A percentile compares a stretch with the other conserved stretches of the same genome.
Evolutionary conservation across 108 stramenopile species (phyloP).

Genomic region (Nitzschia inconspicua): DNA sequence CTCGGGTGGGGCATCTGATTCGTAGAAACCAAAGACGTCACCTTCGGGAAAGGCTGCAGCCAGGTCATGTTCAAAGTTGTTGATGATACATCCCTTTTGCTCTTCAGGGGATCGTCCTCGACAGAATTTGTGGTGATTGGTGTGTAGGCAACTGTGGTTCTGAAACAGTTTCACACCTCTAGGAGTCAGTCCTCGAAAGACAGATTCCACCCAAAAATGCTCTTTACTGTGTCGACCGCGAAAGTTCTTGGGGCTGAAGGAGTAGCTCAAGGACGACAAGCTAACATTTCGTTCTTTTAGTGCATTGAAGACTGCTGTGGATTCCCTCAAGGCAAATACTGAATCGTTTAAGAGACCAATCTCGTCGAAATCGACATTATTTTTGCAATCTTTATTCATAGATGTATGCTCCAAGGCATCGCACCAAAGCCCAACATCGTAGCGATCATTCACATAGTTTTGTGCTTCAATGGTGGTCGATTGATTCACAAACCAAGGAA

Average conservation of each 20-base stretch:
- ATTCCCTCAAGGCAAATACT: conserved; percentile 9
- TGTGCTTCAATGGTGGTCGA: not conserved
- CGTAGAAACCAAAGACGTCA: conserved; percentile 1
- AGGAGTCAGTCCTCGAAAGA: conserved; percentile 1
- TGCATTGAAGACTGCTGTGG: conserved; percentile 5
- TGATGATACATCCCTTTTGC: conserved; percentile 4
- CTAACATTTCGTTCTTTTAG: not conserved
- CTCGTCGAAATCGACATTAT: not conserved
- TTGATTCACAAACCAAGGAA: not conserved
- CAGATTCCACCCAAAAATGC: conserved; percentile 14
- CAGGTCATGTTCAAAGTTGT: conserved; percentile 9
- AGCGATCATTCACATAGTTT: conserved; percentile 25
- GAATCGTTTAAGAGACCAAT: conserved; percentile 16
- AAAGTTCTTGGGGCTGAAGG: not conserved
- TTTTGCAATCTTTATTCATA: not conserved
- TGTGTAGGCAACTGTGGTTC: not conserved
- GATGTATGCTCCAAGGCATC: conserved; percentile 22
- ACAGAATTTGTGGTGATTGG: not conserved
- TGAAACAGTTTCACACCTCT: not conserved
- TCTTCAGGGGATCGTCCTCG: no score
- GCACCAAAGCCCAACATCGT: conserved; percentile 41
- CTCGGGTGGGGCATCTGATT: conserved; percentile 1
- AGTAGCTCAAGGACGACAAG: conserved; percentile 1
- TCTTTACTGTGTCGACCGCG: not conserved
- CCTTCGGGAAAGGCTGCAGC: not conserved